A percentile compares a stretch with the other conserved stretches of the same genome.
phyloP scores from a whole-genome alignment of 176 grass and related monocot species.

The Oryza officinalis region DNA sequence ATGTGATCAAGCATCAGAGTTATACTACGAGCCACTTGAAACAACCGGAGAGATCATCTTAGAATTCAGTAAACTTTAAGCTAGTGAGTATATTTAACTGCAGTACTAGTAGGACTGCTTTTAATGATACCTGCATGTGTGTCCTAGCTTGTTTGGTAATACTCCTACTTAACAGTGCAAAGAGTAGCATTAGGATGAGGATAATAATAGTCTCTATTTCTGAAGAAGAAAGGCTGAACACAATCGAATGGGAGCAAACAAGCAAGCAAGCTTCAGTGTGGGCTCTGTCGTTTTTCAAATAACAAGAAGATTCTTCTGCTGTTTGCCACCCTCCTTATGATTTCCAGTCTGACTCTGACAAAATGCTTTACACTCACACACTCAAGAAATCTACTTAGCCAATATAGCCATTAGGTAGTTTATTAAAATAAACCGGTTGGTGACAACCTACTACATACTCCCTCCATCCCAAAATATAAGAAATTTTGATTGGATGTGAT shows the following conservation, averaged over 20 bases:
- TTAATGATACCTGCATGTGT: background rate
- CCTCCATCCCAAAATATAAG: too few relatives aligned
- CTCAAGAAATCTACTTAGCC: conserved; percentile 9
- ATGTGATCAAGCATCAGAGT: background rate
- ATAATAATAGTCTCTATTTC: background rate
- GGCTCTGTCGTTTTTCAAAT: conserved; percentile 25
- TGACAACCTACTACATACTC: background rate
- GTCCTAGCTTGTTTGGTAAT: background rate
- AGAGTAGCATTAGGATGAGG: background rate
- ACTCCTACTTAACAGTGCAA: background rate
- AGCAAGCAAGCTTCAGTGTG: conserved; percentile 9
- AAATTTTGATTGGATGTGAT: too few relatives aligned
- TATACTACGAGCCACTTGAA: background rate
- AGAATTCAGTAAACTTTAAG: background rate
- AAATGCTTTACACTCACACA: conserved; percentile 21
- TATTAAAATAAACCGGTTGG: conserved; percentile 11
- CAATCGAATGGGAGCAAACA: conserved; percentile 4
- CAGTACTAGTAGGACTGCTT: background rate
- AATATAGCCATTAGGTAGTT: conserved; percentile 29
- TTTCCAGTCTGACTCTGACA: conserved; percentile 28
- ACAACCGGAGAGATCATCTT: background rate
- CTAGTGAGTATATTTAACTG: too few relatives aligned
- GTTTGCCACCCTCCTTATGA: conserved; percentile 42
- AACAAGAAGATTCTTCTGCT: conserved; percentile 35
- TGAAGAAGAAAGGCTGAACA: background rate